Evolutionary conservation across 2,329 filamentous ascomycete species (phyloP).

Genomic region (Arthrinium puccinioides): DNA sequence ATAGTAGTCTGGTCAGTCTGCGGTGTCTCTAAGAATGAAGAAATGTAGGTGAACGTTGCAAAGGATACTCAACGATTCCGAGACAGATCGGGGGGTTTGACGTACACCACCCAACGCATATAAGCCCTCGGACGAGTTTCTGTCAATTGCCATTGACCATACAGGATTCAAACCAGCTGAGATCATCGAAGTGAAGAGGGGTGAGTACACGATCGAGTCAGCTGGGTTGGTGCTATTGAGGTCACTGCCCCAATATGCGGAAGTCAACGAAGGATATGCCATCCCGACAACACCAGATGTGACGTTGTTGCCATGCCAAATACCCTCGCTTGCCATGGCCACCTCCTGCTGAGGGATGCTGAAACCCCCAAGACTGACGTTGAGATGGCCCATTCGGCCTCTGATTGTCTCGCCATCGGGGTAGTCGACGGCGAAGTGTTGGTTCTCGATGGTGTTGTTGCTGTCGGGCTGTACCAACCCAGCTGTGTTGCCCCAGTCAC

Average conservation of each 20-base stretch:
- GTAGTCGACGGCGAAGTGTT: constrained; percentile 40
- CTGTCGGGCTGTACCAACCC: constrained; percentile 35
- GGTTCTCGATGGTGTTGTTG: constrained; percentile 27
- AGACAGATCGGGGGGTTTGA: constrained; percentile 29
- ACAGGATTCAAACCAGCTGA: constrained; percentile 35
- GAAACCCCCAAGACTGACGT: constrained; percentile 38
- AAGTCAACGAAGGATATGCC: constrained; percentile 43
- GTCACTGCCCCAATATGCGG: constrained; percentile 33
- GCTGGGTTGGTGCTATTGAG: constrained; percentile 27
- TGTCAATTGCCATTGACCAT: constrained; percentile 41
- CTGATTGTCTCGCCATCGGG: constrained; percentile 40
- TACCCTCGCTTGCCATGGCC: constrained; percentile 39
- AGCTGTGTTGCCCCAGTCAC: constrained; percentile 29
- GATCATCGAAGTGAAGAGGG: constrained; percentile 41
- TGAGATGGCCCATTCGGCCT: constrained; percentile 38
- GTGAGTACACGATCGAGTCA: constrained; percentile 35
- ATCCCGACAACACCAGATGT: constrained; percentile 45
- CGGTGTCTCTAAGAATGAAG: no score
- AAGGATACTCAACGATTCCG: no score
- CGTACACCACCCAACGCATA: constrained; percentile 40
- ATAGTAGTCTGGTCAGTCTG: no score
- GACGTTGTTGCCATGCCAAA: constrained; percentile 44
- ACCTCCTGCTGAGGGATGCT: constrained; percentile 37
- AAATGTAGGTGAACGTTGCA: no score
- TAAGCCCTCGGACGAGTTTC: constrained; percentile 37